Base-by-base conservation (phyloP, 2,329 filamentous ascomycete species). In the Trematosphaeria pertusa region DNA sequence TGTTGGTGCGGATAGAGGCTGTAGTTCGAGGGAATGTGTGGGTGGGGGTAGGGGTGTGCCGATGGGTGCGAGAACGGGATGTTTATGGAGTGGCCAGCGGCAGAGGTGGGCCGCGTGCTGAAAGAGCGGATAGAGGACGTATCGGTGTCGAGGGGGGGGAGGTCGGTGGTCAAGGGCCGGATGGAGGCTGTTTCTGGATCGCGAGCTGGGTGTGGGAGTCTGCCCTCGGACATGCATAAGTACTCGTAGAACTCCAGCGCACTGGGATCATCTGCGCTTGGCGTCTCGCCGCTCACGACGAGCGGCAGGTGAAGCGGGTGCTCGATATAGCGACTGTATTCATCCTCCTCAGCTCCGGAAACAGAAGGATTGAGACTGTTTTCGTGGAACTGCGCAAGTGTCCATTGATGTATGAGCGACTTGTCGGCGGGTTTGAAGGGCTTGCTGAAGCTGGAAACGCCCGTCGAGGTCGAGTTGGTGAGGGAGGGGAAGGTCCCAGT, bases 221-320 rank as follows among this genome's bases (percentile, higher is more conserved):
- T 57, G n/a, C 49, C 56, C 30, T 71, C 62, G 8, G 54, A 54
- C 58, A 70, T 87, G 61, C 87, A 84, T 14, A 94, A 80, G 65
- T 96, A 97, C 46, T 92, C 89, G 48, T 89, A 77, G 61, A 94
- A 91, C 56, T 96, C 91, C 15, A 78, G 65, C 31, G 79, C 81
- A 10, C 76, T 72, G 10, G 78, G 75, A 36, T 74, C 70, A 7
- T 80, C 78, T 4, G 54, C 54, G n/a, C 60, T 61, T 0, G 85
- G 84, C 3, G 83, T 80, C 48, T 89, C 85, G 30, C 81, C 84
- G 4, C 86, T 88, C 1, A 89, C 81, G 0, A 94, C 90, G 2
- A 99, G 81, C 0, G 93, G 91, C 1, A 99, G 84, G 43, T 87
- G 92, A 45, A 96, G 86, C 1, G 94, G 92, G 64, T 99, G 94